Evolutionary conservation across 192 early-diverging fungal genomes (phyloP), one percentile per base, ranked within the genome.

Genomic region (Gryganskiella cystojenkinii): DNA sequence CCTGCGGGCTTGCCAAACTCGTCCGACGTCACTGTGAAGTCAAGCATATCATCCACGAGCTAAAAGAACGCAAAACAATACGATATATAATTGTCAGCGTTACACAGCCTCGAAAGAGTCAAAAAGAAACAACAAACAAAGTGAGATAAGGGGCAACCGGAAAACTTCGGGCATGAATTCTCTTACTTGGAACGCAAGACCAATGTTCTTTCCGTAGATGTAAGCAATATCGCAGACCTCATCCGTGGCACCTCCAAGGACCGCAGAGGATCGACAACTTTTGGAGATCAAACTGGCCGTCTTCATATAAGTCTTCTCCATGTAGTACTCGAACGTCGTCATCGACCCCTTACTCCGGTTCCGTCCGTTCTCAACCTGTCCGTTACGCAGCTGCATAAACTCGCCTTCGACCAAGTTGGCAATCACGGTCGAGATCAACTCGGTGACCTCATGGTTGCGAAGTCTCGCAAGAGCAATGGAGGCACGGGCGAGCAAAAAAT

Each of bases 231-330:
- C 90, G 42, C 86, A 86, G 8, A 96, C 84, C 34, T 92, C 91
- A 11, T 81, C 79, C 3, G 90, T 83, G 30, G 88, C 83, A 30
- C 93, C 93, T 58, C 94, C 95, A 27, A 99, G 82, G 7, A 98
- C 90, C 7, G 94, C 92, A 27, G 95, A 88, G 4, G 93, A 91
- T 20, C 89, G 86, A 71, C 95, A 97, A 73, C 93, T 94, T 68
- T 97, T 95, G 34, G 96, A 95, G 49, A 99, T 96, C 75, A 99
- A 82, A 68, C 90, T 91, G 19, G 93, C 97, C 0, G 96, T 99
- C 78, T 99, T 99, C 81, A 97, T 84, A 61, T 97, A 99, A 1
- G 92, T 95, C 81, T 98, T 97, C 64, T 96, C 88, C 83, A 99
- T 83, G 67, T 99, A 99, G 82, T 98, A 95, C 35, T 92, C 88